Evolutionary conservation across 305 asterid genomes (phyloP).

Genomic region (Fraxinus angustifolia): DNA sequence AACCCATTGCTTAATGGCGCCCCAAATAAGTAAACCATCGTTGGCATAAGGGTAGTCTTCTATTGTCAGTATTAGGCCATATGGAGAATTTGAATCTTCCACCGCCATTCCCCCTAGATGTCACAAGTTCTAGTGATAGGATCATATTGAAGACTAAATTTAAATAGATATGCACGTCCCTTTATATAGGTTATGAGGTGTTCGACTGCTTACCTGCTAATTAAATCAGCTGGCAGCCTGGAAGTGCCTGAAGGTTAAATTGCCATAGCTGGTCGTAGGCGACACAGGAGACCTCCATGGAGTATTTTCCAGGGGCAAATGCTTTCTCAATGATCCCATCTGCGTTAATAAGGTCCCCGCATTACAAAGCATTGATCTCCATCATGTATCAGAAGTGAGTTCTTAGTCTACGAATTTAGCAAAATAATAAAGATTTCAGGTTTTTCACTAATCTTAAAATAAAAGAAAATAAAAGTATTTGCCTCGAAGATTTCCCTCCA

Average conservation of each 20-base stretch:
- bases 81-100: constrained; percentile 63
- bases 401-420: constrained; percentile 36
- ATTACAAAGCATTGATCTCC: constrained; percentile 60
- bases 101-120: constrained; percentile 57
- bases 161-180: background rate
- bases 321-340: constrained; percentile 45
- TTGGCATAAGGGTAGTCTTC: constrained; percentile 79
- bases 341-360: constrained; percentile 41
- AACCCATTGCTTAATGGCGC: constrained; percentile 62
- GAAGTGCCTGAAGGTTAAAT: constrained; percentile 53
- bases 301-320: constrained; percentile 45
- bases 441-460: background rate
- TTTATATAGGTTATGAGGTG: no score
- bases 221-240: constrained; percentile 45
- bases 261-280: constrained; percentile 57
- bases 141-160: background rate
- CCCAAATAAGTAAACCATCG: constrained; percentile 76
- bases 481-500: no score
- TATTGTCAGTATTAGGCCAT: constrained; percentile 61
- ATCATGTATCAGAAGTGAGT: constrained; percentile 61
- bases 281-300: constrained; percentile 36
- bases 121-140: background rate
- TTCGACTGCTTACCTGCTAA: constrained; percentile 42
- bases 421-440: background rate
- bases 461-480: background rate